phyloP scores from a whole-genome alignment of 768 basidiomycete genomes.

The Punctularia strigosozonata region DNA sequence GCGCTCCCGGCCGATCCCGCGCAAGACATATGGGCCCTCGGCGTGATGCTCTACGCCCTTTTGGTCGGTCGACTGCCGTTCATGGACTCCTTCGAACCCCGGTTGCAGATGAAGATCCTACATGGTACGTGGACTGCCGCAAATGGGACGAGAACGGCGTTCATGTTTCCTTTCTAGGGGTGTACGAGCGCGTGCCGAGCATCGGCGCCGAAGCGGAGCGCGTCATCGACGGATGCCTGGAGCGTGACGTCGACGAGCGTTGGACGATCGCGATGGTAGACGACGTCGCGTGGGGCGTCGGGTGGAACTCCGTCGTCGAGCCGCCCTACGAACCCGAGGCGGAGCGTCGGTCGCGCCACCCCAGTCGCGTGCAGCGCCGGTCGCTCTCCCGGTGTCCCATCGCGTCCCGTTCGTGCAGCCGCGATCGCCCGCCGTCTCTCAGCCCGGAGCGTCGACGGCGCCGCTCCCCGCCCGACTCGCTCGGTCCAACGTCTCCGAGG shows the following conservation, averaged over 20 bases:
- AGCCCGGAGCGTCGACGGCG: no score
- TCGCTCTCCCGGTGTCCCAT: no score
- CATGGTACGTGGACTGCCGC: constrained; percentile 41
- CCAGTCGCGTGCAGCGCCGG: no score
- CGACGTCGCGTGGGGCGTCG: constrained; percentile 71
- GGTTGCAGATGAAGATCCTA: constrained; percentile 85
- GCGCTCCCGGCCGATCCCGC: constrained; percentile 44
- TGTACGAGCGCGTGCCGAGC: constrained; percentile 42
- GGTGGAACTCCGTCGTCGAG: no score
- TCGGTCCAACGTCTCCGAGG: no score
- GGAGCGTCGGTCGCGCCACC: no score
- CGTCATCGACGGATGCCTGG: constrained; percentile 73
- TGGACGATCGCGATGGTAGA: constrained; percentile 81
- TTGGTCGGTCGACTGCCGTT: constrained; percentile 84
- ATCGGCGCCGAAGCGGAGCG: constrained; percentile 52
- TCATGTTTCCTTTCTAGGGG: constrained; percentile 30
- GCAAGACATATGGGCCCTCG: constrained; percentile 95
- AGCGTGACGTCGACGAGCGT: constrained; percentile 43
- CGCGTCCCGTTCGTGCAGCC: no score
- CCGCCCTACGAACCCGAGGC: no score
- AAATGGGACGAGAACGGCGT: constrained; percentile 8
- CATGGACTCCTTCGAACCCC: constrained; percentile 79
- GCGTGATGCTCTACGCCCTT: constrained; percentile 79
- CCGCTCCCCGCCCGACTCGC: no score
- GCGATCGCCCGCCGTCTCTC: no score